phyloP scores from a whole-genome alignment of 176 grass and related monocot genomes.

The Melocanna baccifera region DNA sequence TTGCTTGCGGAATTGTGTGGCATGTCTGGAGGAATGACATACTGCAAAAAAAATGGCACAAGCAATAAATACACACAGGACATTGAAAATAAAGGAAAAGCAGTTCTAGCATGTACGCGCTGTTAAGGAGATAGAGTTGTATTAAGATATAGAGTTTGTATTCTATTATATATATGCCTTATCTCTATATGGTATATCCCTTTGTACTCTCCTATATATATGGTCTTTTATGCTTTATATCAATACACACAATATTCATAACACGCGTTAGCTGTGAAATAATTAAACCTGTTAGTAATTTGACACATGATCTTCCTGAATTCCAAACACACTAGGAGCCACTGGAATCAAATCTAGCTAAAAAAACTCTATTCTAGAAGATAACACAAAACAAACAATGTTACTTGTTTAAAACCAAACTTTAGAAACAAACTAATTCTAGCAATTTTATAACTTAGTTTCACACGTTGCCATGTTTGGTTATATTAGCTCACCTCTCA shows the following conservation, averaged over 20 bases:
- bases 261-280: neutral
- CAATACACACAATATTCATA: too few relatives aligned
- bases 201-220: too few relatives aligned
- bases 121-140: too few relatives aligned
- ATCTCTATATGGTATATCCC: too few relatives aligned
- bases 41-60: slow-evolving; percentile 34
- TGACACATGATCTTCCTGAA: neutral
- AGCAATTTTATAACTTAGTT: neutral
- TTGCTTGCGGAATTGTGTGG: slow-evolving; percentile 40
- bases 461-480: neutral
- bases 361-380: neutral
- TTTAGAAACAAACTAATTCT: neutral
- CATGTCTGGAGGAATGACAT: slow-evolving; percentile 67
- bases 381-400: neutral
- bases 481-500: neutral
- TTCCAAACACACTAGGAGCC: neutral
- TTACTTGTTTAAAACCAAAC: neutral
- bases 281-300: neutral
- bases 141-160: too few relatives aligned
- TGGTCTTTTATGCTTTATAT: too few relatives aligned
- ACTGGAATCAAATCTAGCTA: neutral
- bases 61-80: neutral
- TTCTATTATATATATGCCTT: too few relatives aligned
- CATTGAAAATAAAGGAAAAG: neutral
- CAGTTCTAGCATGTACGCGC: neutral